phyloP scores from a whole-genome alignment of 2,329 filamentous ascomycete genomes.

The Aspergillus brunneoviolaceus region DNA sequence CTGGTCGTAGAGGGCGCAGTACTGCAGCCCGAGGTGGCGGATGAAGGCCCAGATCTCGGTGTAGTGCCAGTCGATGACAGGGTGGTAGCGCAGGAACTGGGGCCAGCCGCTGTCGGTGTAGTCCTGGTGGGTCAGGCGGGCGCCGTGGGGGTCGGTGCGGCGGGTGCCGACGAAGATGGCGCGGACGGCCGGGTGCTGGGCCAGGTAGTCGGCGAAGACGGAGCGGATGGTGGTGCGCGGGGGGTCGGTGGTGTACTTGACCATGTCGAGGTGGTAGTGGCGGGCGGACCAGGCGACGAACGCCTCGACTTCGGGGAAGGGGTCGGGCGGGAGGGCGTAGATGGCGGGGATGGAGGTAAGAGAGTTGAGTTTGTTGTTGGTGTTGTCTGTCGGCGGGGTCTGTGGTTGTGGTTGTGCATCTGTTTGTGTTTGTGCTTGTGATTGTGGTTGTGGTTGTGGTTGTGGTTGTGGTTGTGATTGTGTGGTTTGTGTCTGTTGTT shows the following conservation, averaged over 20 bases:
- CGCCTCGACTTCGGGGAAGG: conserved; percentile 80
- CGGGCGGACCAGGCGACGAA: conserved; percentile 70
- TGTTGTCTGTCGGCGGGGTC: conserved; percentile 32
- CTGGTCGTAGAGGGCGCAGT: conserved; percentile 81
- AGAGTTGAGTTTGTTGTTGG: conserved; percentile 7
- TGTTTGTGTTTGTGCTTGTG: background rate
- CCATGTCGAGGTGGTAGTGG: conserved; percentile 72
- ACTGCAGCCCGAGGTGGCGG: conserved; percentile 71
- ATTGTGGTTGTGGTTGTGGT: conserved; percentile 10
- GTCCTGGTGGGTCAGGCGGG: conserved; percentile 76
- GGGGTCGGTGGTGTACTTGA: conserved; percentile 67
- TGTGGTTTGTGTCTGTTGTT: background rate
- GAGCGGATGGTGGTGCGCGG: conserved; percentile 63
- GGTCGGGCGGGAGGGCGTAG: conserved; percentile 82
- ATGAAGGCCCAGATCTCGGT: conserved; percentile 89
- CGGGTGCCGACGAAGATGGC: conserved; percentile 87
- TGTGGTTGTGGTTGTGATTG: background rate
- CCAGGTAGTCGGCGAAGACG: conserved; percentile 75
- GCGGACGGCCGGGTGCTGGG: conserved; percentile 54
- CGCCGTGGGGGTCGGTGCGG: conserved; percentile 88
- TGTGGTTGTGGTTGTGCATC: conserved; percentile 33
- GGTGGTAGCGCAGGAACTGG: conserved; percentile 86
- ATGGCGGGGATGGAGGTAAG: conserved; percentile 66
- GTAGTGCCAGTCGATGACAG: conserved; percentile 97
- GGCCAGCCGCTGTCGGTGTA: conserved; percentile 89